Percentiles rank a stretch among this genome's conserved stretches.
phyloP scores from a whole-genome alignment of 1,284 basidiomycete genomes.

The Golubevia pallescens region DNA sequence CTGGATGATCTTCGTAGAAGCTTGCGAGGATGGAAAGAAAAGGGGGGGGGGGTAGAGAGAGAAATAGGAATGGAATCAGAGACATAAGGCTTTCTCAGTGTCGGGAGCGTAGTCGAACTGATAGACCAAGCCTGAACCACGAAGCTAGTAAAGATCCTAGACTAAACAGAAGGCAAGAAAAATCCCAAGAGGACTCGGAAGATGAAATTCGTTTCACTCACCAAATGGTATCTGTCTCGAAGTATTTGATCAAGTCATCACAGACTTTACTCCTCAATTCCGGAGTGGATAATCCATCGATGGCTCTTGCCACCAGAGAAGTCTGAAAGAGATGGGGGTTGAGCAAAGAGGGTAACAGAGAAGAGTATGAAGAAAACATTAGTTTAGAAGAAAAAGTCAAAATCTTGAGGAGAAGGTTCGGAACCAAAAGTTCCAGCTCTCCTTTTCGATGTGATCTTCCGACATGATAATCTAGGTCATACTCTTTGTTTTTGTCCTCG shows the following conservation, averaged over 20 bases:
- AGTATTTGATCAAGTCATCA: constrained; percentile 78
- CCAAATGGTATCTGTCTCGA: constrained; percentile 97
- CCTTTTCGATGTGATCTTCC: too few relatives aligned
- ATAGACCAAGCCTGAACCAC: too few relatives aligned
- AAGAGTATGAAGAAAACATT: not conserved
- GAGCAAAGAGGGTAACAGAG: constrained; percentile 1
- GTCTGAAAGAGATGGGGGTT: constrained; percentile 69
- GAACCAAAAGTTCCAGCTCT: too few relatives aligned
- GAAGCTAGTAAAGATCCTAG: too few relatives aligned
- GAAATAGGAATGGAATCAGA: not conserved
- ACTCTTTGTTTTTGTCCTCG: too few relatives aligned
- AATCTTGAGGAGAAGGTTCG: too few relatives aligned
- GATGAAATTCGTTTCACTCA: too few relatives aligned
- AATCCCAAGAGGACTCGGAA: not conserved
- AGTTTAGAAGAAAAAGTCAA: not conserved
- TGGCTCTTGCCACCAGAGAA: constrained; percentile 83
- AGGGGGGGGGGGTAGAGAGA: not conserved
- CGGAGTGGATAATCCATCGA: constrained; percentile 77
- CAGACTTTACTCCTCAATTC: constrained; percentile 73
- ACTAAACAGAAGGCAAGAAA: constrained; percentile 11
- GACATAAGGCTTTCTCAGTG: not conserved
- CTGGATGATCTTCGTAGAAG: constrained; percentile 81
- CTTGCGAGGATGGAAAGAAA: constrained; percentile 66
- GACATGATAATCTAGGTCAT: too few relatives aligned
- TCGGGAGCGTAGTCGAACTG: too few relatives aligned